phyloP scores from a whole-genome alignment of 2,329 filamentous ascomycete species.

The Botrytis aclada region DNA sequence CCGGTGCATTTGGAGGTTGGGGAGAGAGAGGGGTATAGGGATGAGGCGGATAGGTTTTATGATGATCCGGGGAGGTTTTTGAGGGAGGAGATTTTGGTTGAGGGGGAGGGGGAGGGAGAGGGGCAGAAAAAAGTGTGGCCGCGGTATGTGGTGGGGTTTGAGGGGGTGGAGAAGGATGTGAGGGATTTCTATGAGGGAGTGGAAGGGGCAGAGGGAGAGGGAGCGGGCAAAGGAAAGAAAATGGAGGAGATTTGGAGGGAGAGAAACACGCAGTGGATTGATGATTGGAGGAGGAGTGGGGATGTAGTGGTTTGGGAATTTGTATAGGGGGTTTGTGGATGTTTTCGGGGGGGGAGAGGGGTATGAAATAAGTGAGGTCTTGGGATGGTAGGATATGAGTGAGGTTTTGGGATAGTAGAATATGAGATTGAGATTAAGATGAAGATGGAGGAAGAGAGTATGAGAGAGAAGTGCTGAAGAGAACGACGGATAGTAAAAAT shows the following conservation, averaged over 20 bases:
- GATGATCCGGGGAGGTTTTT: conserved; percentile 59
- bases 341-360: not conserved
- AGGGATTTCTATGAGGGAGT: conserved; percentile 35
- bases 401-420: too few relatives aligned
- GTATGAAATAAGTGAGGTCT: too few relatives aligned
- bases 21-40: conserved; percentile 68
- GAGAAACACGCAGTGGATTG: conserved; percentile 61
- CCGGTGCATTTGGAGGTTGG: conserved; percentile 63
- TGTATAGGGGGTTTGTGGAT: conserved; percentile 21
- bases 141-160: conserved; percentile 59
- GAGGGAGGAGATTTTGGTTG: conserved; percentile 30
- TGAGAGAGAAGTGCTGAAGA: too few relatives aligned
- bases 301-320: conserved; percentile 58
- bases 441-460: too few relatives aligned
- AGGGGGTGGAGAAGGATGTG: conserved; percentile 52
- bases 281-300: conserved; percentile 56
- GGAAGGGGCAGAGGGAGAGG: conserved; percentile 43
- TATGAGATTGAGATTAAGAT: too few relatives aligned
- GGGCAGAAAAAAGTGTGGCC: conserved; percentile 40
- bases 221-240: conserved; percentile 45
- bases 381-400: too few relatives aligned
- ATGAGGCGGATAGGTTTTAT: conserved; percentile 93
- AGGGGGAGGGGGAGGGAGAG: not conserved
- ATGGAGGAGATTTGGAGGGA: conserved; percentile 45
- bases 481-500: not conserved